Conservation (phyloP, 106 monocot genomes). For the Allium fistulosum region DNA sequence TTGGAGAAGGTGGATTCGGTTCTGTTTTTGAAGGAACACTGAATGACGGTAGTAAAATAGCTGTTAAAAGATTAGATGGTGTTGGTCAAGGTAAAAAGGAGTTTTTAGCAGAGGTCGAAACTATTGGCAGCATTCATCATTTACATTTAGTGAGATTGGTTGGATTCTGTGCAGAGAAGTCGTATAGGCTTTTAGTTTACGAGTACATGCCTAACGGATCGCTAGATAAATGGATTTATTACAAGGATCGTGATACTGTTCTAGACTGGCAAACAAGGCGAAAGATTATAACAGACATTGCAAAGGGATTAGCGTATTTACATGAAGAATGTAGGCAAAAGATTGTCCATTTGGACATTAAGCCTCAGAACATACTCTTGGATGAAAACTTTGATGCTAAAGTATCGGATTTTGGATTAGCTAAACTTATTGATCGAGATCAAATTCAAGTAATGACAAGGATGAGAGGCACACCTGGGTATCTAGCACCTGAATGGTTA, state of each 20-base stretch:
- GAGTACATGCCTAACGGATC: conserved; percentile 27
- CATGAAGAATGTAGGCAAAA: conserved; percentile 19
- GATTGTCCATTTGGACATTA: conserved; percentile 19
- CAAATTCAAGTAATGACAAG: conserved; percentile 13
- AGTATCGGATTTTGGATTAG: conserved; percentile 15
- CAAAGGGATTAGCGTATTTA: conserved; percentile 15
- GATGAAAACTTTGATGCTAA: conserved; percentile 21
- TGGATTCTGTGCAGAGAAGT: conserved; percentile 16
- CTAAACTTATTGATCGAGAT: conserved; percentile 17
- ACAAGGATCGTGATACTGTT: neutral
- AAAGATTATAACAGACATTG: conserved; percentile 13
- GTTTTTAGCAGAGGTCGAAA: conserved; percentile 21
- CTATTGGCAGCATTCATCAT: conserved; percentile 23
- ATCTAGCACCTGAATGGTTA: conserved; percentile 14
- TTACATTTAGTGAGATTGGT: conserved; percentile 23
- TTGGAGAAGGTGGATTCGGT: conserved; percentile 64
- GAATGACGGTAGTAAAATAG: conserved; percentile 21
- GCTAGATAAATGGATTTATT: conserved; percentile 34
- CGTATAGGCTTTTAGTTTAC: conserved; percentile 18
- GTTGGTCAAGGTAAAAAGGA: conserved; percentile 30
- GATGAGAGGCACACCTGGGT: conserved; percentile 16
- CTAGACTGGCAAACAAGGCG: conserved; percentile 10
- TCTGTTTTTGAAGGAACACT: conserved; percentile 53
- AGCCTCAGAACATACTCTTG: conserved; percentile 21
- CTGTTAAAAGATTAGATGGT: conserved; percentile 35